Evolutionary conservation across 2,329 filamentous ascomycete species (phyloP).

Genomic region (Alternaria postmessia): DNA sequence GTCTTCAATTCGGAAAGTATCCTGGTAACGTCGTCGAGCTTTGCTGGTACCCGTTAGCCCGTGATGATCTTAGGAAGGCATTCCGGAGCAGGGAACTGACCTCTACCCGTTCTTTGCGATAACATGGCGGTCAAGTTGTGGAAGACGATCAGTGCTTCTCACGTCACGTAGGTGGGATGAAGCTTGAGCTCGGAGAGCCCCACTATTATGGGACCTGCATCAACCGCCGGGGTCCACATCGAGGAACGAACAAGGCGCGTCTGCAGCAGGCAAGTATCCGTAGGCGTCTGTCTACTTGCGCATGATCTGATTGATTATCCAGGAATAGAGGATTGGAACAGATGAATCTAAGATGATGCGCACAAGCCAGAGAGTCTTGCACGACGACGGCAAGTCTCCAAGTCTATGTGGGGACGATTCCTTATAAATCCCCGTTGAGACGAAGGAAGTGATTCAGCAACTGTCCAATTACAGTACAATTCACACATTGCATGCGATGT

Average conservation of each 20-base stretch:
- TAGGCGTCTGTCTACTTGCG: background rate
- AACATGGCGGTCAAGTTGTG: slow-evolving; percentile 6
- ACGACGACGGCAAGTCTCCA: background rate
- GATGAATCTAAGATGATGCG: background rate
- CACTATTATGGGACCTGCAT: slow-evolving; percentile 16
- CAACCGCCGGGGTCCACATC: slow-evolving; percentile 5
- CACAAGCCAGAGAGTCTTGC: background rate
- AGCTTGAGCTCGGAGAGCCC: slow-evolving; percentile 17
- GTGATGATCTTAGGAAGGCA: background rate
- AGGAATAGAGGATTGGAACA: too few relatives aligned
- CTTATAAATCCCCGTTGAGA: too few relatives aligned
- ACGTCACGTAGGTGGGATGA: slow-evolving; percentile 6
- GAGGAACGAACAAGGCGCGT: slow-evolving; percentile 11
- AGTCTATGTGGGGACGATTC: too few relatives aligned
- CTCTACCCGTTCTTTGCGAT: slow-evolving; percentile 30
- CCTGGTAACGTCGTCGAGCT: slow-evolving; percentile 72
- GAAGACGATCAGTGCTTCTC: background rate
- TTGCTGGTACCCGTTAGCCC: slow-evolving; percentile 58
- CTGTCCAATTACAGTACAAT: rapidly evolving
- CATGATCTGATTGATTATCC: background rate
- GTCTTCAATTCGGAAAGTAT: slow-evolving; percentile 68
- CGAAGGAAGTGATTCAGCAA: background rate
- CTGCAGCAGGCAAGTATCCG: background rate
- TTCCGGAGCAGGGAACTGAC: slow-evolving; percentile 12
- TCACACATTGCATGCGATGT: background rate